phyloP scores from a whole-genome alignment of 1,284 basidiomycete species.

The Fomes fomentarius region DNA sequence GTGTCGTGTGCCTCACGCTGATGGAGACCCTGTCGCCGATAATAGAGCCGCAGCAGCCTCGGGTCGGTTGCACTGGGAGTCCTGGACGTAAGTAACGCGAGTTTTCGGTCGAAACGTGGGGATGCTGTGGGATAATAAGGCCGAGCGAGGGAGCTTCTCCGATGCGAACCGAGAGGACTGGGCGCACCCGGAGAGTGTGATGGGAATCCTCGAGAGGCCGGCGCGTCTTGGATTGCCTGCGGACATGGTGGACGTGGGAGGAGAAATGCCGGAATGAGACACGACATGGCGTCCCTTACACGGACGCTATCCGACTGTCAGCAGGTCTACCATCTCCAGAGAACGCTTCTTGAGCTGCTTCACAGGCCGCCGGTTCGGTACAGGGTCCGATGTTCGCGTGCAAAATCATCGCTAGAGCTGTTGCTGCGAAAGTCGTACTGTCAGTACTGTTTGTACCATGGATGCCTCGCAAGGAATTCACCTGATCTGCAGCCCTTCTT shows the following conservation, averaged over 20 bases:
- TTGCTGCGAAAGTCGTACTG: background rate
- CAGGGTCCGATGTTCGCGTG: background rate
- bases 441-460: too few species aligned
- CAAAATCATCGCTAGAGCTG: too few species aligned
- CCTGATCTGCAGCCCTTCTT: too few species aligned
- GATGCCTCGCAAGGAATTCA: too few species aligned
- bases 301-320: slow-evolving; percentile 13
- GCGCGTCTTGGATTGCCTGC: background rate
- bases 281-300: background rate
- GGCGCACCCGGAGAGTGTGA: background rate
- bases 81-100: slow-evolving; percentile 3
- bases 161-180: background rate
- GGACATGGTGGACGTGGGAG: background rate
- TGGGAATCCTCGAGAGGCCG: background rate
- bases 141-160: background rate
- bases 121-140: slow-evolving; percentile 12
- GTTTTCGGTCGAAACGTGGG: background rate
- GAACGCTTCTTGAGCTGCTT: background rate
- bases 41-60: slow-evolving; percentile 18
- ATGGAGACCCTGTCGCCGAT: slow-evolving; percentile 4
- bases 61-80: background rate
- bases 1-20: slow-evolving; percentile 1
- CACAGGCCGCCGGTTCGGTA: background rate
- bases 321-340: slow-evolving; percentile 1
- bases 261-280: background rate